Evolutionary conservation across 1,139 yeast genomes (phyloP), one percentile per base, ranked within the genome.

Genomic region (Meyerozyma guilliermondii): DNA sequence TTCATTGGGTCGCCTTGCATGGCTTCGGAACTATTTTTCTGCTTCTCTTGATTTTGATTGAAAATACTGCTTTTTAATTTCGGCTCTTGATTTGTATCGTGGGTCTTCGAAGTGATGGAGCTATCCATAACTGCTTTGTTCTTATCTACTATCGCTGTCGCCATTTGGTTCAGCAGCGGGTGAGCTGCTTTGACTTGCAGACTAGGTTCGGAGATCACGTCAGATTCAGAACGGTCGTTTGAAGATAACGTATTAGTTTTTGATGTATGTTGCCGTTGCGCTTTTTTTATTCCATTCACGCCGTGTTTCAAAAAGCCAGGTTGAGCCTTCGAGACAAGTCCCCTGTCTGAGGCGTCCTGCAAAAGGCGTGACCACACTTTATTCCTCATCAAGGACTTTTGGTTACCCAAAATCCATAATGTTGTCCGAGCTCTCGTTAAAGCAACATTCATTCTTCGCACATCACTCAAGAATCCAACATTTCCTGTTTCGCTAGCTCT

Each of bases 371-470:
- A 67, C 97, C 97, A 89, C 1, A 87, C 78, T 20, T 68, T 70
- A 55, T 87, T 84, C 44, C 78, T 66, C 14, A 60, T 55, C 50
- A 91, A 73, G 1, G 95, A 80, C 9, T 69, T 68, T 37, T 72
- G 78, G 54, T 87, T 83, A 20, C 99, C 99, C 27, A 94, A 65
- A 46, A 94, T 82, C 98, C 98, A 92, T 49, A 94, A 66, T 0
- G 98, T 86, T 2, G 95, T 76, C 52, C 84, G 80, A 0, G 98
- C 98, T 70, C 99, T 85, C 1, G 98, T 91, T 39, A 91, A 68
- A 0, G 96, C 97, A 46, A 91, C 98, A 62, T 91, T 91, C 96
- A 91, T 87, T 68, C 98, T 86, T 50, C 98, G 76, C 35, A 83
- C 74, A 63, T 91, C 98, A 48, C 86, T 83, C 61, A 91, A 76